Evolutionary conservation across 1,284 basidiomycete species (phyloP).

Genomic region (Pyrrhoderma lamaoense): DNA sequence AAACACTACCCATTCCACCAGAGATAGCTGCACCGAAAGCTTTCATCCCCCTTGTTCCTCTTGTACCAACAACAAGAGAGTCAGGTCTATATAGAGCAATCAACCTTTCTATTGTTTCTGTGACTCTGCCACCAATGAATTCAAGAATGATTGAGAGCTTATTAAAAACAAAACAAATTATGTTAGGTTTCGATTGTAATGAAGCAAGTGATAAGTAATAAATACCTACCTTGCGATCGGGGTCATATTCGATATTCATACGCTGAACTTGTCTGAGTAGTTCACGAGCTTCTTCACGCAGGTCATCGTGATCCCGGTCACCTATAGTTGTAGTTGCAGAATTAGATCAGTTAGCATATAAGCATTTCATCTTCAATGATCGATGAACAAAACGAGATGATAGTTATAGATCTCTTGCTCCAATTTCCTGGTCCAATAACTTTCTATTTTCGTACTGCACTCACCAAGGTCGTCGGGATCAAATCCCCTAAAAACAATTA

Average conservation of each 20-base stretch:
- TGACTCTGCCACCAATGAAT: slow-evolving; percentile 87
- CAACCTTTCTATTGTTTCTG: slow-evolving; percentile 83
- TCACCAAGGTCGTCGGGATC: slow-evolving; percentile 77
- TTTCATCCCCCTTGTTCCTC: slow-evolving; percentile 59
- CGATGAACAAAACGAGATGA: no score
- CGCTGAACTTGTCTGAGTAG: slow-evolving; percentile 78
- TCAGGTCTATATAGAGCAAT: slow-evolving; percentile 95
- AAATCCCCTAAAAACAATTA: slow-evolving; percentile 87
- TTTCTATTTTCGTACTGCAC: no score
- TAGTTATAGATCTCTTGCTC: no score
- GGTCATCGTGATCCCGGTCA: slow-evolving; percentile 77
- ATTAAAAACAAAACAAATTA: not conserved
- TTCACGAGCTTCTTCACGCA: slow-evolving; percentile 82
- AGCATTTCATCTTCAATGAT: no score
- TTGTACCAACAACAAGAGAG: slow-evolving; percentile 88
- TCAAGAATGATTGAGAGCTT: slow-evolving; percentile 90
- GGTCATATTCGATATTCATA: slow-evolving; percentile 74
- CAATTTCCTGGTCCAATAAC: no score
- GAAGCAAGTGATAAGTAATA: not conserved
- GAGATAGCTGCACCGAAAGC: slow-evolving; percentile 47
- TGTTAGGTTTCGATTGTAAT: not conserved
- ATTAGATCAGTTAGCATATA: no score
- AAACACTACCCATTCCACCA: slow-evolving; percentile 60
- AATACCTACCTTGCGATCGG: slow-evolving; percentile 59
- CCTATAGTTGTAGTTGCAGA: slow-evolving; percentile 2